phyloP scores from a whole-genome alignment of 179 eudicot genomes.

The Silene coronaria region DNA sequence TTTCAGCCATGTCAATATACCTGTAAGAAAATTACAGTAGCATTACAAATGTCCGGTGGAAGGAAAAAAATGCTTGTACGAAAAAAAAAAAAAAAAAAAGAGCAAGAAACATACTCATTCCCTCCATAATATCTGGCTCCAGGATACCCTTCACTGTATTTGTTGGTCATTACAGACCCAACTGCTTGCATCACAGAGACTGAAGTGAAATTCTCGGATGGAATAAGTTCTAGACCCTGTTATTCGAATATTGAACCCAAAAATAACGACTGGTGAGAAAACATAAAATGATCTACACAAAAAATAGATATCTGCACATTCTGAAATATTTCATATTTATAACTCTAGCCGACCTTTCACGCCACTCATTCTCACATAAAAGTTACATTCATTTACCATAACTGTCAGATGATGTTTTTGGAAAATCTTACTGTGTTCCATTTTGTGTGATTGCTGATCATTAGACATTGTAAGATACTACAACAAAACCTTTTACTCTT shows the following conservation, averaged over 20 bases:
- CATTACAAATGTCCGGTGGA: neutral
- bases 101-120: conserved; percentile 67
- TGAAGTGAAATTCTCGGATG: conserved; percentile 96
- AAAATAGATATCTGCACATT: neutral
- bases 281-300: neutral
- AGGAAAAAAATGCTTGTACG: neutral
- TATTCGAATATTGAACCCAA: conserved; percentile 3
- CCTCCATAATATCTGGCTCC: conserved; percentile 99
- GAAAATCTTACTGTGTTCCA: no score
- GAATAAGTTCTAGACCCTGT: conserved; percentile 95
- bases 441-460: neutral
- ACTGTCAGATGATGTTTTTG: neutral
- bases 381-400: neutral
- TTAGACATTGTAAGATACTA: neutral
- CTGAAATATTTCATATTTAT: neutral
- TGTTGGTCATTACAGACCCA: conserved; percentile 99
- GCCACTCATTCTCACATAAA: neutral
- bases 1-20: conserved; percentile 97
- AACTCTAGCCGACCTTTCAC: neutral
- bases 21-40: conserved; percentile 29
- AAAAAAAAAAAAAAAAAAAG: neutral
- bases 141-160: conserved; percentile 99
- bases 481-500: neutral
- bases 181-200: conserved; percentile 99
- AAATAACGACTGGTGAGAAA: neutral